These are phyloP conservation scores for Penicillium sp. DNA, from an alignment of 2,329 filamentous ascomycete species.

Conservation along the genomic window DNA sequence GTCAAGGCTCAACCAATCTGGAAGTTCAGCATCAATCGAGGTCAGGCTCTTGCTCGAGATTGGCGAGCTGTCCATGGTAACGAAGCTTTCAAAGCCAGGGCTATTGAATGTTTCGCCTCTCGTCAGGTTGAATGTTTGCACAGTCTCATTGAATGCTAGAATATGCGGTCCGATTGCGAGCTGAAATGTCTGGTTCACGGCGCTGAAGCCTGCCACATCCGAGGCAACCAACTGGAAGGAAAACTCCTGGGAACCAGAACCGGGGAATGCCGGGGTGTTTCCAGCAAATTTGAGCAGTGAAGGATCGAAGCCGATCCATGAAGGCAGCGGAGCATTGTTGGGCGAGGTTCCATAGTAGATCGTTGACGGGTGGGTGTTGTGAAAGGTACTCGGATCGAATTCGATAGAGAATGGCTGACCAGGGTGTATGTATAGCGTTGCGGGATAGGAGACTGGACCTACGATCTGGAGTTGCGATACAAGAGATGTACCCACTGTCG, in stretches of 20 bases:
- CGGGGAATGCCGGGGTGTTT: conserved; percentile 68
- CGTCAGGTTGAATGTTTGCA: conserved; percentile 64
- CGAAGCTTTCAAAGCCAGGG: conserved; percentile 55
- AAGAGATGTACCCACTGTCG: conserved; percentile 43
- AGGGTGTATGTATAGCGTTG: conserved; percentile 47
- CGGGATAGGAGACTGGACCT: conserved; percentile 47
- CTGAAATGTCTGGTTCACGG: conserved; percentile 68
- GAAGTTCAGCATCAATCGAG: conserved; percentile 61
- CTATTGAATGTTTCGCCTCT: conserved; percentile 61
- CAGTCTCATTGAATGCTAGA: conserved; percentile 66
- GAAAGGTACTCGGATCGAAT: conserved; percentile 74
- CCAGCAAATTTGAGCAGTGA: conserved; percentile 71
- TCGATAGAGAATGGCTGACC: conserved; percentile 66
- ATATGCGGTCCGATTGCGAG: conserved; percentile 75
- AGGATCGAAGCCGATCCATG: conserved; percentile 80
- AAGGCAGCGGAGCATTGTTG: conserved; percentile 81
- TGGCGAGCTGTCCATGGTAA: conserved; percentile 65
- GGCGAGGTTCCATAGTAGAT: conserved; percentile 77
- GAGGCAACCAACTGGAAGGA: conserved; percentile 76
- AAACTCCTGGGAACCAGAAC: conserved; percentile 74
- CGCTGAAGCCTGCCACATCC: conserved; percentile 78
- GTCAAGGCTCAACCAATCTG: conserved; percentile 74
- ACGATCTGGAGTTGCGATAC: conserved; percentile 44
- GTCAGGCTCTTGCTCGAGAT: conserved; percentile 59
- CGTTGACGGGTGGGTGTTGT: conserved; percentile 59